These are phyloP conservation scores for Chenopodium album DNA, from an alignment of 148 eudicot species.

Conservation along the genomic window DNA sequence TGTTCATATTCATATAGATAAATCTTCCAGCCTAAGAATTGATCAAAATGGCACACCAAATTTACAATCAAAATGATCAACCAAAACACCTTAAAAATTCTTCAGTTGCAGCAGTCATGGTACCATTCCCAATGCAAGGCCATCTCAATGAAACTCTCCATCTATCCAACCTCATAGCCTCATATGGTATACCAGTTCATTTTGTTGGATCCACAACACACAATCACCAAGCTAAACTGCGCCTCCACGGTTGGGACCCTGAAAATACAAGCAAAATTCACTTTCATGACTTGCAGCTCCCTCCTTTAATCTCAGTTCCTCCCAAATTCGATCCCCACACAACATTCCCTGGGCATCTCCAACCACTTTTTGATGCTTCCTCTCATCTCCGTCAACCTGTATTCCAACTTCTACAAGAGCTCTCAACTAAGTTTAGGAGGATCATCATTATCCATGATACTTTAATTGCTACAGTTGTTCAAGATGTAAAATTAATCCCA, in stretches of 20 bases:
- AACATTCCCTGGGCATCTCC: conserved; percentile 50
- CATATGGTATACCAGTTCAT: conserved; percentile 48
- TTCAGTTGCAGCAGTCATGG: conserved; percentile 38
- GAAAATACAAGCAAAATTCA: conserved; percentile 23
- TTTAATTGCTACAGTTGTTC: conserved; percentile 43
- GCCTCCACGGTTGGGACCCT: conserved; percentile 37
- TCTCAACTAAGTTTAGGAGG: conserved; percentile 35
- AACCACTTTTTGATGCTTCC: conserved; percentile 39
- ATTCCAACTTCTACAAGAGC: conserved; percentile 24
- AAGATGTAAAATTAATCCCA: conserved; percentile 38
- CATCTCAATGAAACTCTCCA: conserved; percentile 78
- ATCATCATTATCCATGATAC: conserved; percentile 51
- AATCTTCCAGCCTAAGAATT: not conserved
- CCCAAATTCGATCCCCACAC: conserved; percentile 17
- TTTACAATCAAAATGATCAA: conserved; percentile 13
- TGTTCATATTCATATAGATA: not conserved
- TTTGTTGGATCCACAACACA: conserved; percentile 43
- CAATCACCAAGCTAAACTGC: conserved; percentile 51
- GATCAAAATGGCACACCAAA: conserved; percentile 13
- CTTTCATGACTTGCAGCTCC: conserved; percentile 55
- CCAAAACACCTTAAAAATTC: conserved; percentile 36
- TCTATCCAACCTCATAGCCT: conserved; percentile 49
- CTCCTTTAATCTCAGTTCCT: conserved; percentile 25
- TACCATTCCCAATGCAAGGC: conserved; percentile 68
- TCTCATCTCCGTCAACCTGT: conserved; percentile 39